Percentiles rank a stretch among this genome's conserved stretches.
Evolutionary conservation across 73 alveolate species (phyloP).

Genomic region (Paramecium tetraurelia): DNA sequence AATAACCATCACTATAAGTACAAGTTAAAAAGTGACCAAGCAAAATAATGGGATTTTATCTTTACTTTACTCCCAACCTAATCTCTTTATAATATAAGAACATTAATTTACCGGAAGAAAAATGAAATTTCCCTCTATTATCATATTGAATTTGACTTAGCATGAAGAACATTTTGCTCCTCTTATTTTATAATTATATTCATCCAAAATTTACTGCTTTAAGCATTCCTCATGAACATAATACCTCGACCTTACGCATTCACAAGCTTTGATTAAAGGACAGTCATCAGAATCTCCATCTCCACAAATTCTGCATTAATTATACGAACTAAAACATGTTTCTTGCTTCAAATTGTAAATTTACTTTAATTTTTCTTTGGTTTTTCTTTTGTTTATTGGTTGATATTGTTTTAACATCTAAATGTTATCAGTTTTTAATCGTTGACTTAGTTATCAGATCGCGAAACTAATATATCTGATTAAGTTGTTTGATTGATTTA

Average conservation of each 20-base stretch:
- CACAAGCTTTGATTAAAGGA: slow-evolving; percentile 28
- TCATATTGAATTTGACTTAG: not conserved
- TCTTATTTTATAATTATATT: not conserved
- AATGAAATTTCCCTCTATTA: not conserved
- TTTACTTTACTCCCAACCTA: slow-evolving; percentile 27
- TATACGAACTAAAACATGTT: not conserved
- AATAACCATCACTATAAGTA: not conserved
- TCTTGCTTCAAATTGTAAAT: not conserved
- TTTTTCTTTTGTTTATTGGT: not conserved
- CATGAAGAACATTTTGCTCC: slow-evolving; percentile 23
- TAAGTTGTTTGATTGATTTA: not conserved
- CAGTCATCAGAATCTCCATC: not conserved
- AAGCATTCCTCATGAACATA: slow-evolving; percentile 48
- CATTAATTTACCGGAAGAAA: not conserved
- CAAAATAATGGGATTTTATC: slow-evolving; percentile 13
- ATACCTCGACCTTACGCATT: not conserved
- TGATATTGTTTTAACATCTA: not conserved
- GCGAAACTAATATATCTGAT: not conserved
- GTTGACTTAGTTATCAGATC: not conserved
- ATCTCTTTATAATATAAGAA: not conserved
- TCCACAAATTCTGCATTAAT: not conserved
- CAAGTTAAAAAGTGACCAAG: not conserved
- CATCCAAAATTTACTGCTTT: not conserved
- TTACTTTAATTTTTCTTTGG: not conserved
- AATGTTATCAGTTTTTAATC: not conserved